Percentiles rank a stretch among this genome's conserved stretches.
Conservation (phyloP, 176 grass and related monocot species). For the Typha latifolia region DNA sequence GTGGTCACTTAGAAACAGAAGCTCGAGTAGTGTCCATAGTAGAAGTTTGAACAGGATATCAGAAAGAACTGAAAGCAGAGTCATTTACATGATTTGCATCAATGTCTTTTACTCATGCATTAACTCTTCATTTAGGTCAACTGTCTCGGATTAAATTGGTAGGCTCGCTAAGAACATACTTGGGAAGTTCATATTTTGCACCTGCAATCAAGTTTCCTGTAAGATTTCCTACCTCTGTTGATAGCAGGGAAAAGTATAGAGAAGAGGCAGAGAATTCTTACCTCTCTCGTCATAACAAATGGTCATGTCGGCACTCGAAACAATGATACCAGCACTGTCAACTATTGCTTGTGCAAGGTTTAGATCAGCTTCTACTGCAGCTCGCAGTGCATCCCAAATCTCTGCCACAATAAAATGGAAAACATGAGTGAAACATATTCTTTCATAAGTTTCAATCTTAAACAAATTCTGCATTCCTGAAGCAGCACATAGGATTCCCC, state of each 20-base stretch:
- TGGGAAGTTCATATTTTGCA: slow-evolving; percentile 83
- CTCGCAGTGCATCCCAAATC: slow-evolving; percentile 78
- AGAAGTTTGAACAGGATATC: no score
- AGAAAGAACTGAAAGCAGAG: background rate
- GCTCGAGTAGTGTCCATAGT: no score
- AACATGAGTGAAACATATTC: no score
- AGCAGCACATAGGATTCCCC: no score
- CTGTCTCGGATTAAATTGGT: slow-evolving; percentile 54
- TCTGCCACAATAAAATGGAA: slow-evolving; percentile 16
- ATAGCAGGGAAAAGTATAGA: background rate
- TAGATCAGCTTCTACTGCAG: slow-evolving; percentile 50
- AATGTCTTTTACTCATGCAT: slow-evolving; percentile 1
- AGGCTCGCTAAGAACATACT: slow-evolving; percentile 65
- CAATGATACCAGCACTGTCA: slow-evolving; percentile 57
- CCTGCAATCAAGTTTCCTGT: slow-evolving; percentile 24
- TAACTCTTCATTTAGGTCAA: slow-evolving; percentile 19
- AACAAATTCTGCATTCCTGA: no score
- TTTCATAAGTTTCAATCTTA: no score
- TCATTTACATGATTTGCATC: slow-evolving; percentile 19
- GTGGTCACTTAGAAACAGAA: no score
- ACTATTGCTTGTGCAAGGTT: slow-evolving; percentile 53
- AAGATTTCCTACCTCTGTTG: background rate
- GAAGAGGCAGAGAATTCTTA: background rate
- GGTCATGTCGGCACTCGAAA: slow-evolving; percentile 56
- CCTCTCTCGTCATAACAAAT: slow-evolving; percentile 74